These are phyloP conservation scores for Wickerhamiella azymoides DNA, from an alignment of 805 yeast species.

Conservation along the genomic window DNA sequence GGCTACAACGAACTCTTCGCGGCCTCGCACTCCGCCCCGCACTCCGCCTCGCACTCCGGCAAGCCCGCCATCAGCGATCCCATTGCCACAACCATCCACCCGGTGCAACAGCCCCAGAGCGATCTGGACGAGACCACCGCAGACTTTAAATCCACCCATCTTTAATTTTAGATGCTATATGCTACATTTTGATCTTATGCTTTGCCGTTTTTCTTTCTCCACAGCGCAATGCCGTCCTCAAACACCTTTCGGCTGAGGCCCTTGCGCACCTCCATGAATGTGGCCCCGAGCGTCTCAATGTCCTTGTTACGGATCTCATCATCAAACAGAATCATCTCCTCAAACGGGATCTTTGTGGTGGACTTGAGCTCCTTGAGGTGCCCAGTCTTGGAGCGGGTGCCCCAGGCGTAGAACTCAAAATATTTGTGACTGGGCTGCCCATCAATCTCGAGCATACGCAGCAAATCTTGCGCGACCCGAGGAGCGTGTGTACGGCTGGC, in stretches of 20 bases:
- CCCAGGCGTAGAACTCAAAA: conserved; percentile 32
- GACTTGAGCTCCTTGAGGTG: conserved; percentile 41
- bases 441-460: conserved; percentile 39
- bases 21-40: too few relatives aligned
- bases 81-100: background rate
- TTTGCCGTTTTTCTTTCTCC: conserved; percentile 12
- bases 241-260: conserved; percentile 24
- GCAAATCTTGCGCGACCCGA: conserved; percentile 50
- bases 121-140: background rate
- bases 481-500: conserved; percentile 79
- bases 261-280: conserved; percentile 49
- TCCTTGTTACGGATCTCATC: conserved; percentile 71
- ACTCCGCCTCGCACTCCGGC: too few relatives aligned
- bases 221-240: conserved; percentile 14
- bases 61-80: background rate
- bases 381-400: conserved; percentile 35
- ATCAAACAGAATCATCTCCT: conserved; percentile 55
- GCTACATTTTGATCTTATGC: background rate
- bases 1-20: too few relatives aligned
- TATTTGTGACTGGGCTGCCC: conserved; percentile 37
- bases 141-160: background rate
- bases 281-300: conserved; percentile 51
- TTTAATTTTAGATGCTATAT: background rate
- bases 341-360: conserved; percentile 32
- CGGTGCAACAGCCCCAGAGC: background rate